Conservation (phyloP, 495 filamentous ascomycete genomes). For the Penicillium longicatenatum region DNA sequence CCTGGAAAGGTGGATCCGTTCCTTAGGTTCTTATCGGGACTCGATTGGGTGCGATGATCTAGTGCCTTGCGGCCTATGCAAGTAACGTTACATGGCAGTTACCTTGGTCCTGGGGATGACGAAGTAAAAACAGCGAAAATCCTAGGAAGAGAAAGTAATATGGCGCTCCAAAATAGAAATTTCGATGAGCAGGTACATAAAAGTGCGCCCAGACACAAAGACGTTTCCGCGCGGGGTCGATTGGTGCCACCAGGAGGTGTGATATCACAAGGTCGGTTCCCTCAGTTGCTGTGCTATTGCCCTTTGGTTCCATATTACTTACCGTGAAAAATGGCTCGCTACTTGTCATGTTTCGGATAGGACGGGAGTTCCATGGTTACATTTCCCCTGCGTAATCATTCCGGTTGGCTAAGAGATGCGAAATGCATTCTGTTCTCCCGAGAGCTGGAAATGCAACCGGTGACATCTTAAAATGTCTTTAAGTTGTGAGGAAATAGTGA, state of each 20-base stretch:
- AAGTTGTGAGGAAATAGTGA: not conserved
- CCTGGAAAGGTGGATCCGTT: conserved; percentile 1
- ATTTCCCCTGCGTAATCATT: not conserved
- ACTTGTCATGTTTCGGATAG: conserved; percentile 5
- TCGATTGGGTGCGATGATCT: conserved; percentile 10
- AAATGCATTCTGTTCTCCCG: not conserved
- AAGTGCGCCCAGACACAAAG: not conserved
- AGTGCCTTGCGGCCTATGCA: conserved; percentile 17
- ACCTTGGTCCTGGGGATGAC: not conserved
- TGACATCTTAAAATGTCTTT: not conserved
- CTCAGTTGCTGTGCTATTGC: not conserved
- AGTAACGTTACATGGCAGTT: conserved; percentile 29
- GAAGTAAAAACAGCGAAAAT: not conserved
- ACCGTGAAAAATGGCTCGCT: not conserved
- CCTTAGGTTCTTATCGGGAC: conserved; percentile 11
- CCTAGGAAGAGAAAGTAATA: not conserved
- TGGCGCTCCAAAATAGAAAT: too few relatives aligned
- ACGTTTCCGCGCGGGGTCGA: not conserved
- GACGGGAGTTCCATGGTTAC: conserved; percentile 4
- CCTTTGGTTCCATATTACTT: not conserved
- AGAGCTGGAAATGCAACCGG: not conserved
- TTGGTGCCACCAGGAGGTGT: not conserved
- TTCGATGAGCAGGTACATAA: not conserved
- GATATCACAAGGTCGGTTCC: not conserved
- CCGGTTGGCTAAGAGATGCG: not conserved